A percentile compares a stretch with the other conserved stretches of the same genome.
Evolutionary conservation across 108 stramenopile genomes (phyloP).

Genomic region (Tribonema minus): DNA sequence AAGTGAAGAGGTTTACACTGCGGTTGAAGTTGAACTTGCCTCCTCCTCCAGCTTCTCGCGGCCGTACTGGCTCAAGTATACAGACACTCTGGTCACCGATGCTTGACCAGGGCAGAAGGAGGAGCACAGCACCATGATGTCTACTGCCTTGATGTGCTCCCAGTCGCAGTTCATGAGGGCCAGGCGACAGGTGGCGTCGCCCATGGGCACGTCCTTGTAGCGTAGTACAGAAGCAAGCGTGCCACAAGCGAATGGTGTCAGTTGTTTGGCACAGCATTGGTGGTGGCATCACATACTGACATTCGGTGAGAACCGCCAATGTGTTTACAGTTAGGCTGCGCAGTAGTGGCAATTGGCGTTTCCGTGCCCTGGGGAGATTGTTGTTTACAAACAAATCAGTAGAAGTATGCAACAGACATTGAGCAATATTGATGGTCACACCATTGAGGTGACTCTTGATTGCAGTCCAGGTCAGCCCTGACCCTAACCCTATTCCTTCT

Average conservation of each 20-base stretch:
- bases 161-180: slow-evolving; percentile 84
- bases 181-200: slow-evolving; percentile 52
- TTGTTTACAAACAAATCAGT: no score
- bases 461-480: no score
- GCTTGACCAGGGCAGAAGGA: slow-evolving; percentile 69
- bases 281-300: not conserved
- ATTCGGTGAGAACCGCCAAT: not conserved
- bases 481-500: no score
- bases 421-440: no score
- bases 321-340: no score
- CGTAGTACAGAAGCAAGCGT: not conserved
- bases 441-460: no score
- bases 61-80: slow-evolving; percentile 76
- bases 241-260: not conserved
- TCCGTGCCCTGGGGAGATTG: no score
- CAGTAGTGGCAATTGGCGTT: no score
- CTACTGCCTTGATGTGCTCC: slow-evolving; percentile 77
- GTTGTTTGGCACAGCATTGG: not conserved
- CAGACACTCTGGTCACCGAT: slow-evolving; percentile 63
- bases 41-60: slow-evolving; percentile 77
- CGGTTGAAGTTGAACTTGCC: no score
- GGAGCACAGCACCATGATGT: slow-evolving; percentile 75
- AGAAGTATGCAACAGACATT: no score
- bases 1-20: no score
- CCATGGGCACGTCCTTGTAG: not conserved